Conservation (phyloP, 176 grass and related monocot genomes). For the Bolboschoenus planiculmis region DNA sequence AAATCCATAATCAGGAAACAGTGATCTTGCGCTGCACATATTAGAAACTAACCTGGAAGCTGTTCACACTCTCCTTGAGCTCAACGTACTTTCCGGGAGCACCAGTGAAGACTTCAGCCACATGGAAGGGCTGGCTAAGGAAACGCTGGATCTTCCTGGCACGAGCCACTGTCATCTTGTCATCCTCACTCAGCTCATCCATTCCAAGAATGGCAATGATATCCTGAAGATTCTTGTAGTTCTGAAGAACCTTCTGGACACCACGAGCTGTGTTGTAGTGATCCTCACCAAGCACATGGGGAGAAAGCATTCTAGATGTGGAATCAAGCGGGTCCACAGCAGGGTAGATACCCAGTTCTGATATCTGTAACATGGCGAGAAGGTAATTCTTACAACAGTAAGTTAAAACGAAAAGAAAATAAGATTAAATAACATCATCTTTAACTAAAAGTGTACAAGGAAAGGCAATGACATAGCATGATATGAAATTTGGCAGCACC, state of each 20-base stretch:
- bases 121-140: constrained; percentile 93
- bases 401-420: background rate
- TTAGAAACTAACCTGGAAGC: constrained; percentile 67
- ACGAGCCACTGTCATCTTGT: constrained; percentile 84
- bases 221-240: constrained; percentile 99
- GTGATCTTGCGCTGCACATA: no score
- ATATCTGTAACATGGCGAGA: constrained; percentile 39
- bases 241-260: constrained; percentile 99
- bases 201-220: constrained; percentile 99
- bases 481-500: background rate
- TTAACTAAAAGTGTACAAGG: background rate
- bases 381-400: background rate
- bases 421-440: background rate
- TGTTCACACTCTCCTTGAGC: constrained; percentile 74
- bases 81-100: constrained; percentile 91
- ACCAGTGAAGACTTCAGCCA: constrained; percentile 96
- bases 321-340: constrained; percentile 88
- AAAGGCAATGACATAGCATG: background rate
- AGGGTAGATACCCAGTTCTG: constrained; percentile 94
- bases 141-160: constrained; percentile 97
- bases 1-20: no score
- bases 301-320: constrained; percentile 95
- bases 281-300: constrained; percentile 73
- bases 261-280: constrained; percentile 98
- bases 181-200: constrained; percentile 97